A percentile compares a stretch with the other conserved stretches of the same genome.
These are phyloP conservation scores for Wickerhamomyces hampshirensis DNA, from an alignment of 805 yeast species.

Conservation along the genomic window DNA sequence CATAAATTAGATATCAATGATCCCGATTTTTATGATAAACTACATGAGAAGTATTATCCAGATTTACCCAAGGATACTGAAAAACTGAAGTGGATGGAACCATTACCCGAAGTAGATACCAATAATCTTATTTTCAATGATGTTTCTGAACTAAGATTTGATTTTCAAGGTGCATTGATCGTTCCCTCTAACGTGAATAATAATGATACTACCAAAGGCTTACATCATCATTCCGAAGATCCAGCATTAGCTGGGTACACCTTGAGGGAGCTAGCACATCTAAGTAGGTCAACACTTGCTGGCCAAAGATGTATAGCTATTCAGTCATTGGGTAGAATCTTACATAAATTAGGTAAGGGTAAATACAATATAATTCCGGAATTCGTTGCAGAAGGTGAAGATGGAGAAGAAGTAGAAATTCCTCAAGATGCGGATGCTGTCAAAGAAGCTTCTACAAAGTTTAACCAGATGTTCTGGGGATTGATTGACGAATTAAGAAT, in stretches of 20 bases:
- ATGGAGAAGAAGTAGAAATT: constrained; percentile 22
- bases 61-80: constrained; percentile 80
- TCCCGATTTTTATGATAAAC: constrained; percentile 70
- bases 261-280: constrained; percentile 70
- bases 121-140: constrained; percentile 32
- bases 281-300: constrained; percentile 71
- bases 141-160: constrained; percentile 75
- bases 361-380: constrained; percentile 51
- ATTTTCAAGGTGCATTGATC: constrained; percentile 76
- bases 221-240: constrained; percentile 88
- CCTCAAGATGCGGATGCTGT: constrained; percentile 32
- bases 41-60: constrained; percentile 85
- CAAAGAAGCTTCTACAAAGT: constrained; percentile 26
- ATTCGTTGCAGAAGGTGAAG: constrained; percentile 29
- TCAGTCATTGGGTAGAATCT: constrained; percentile 79
- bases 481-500: constrained; percentile 57
- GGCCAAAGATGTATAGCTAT: constrained; percentile 86
- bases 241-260: constrained; percentile 95
- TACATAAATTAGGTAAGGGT: constrained; percentile 70
- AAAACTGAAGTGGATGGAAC: constrained; percentile 89
- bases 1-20: constrained; percentile 58
- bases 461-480: constrained; percentile 58
- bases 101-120: constrained; percentile 42
- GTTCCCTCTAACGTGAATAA: constrained; percentile 46
- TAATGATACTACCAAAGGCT: constrained; percentile 55